Conservation (phyloP, 768 basidiomycete species). For the Tylopilus sp. region DNA sequence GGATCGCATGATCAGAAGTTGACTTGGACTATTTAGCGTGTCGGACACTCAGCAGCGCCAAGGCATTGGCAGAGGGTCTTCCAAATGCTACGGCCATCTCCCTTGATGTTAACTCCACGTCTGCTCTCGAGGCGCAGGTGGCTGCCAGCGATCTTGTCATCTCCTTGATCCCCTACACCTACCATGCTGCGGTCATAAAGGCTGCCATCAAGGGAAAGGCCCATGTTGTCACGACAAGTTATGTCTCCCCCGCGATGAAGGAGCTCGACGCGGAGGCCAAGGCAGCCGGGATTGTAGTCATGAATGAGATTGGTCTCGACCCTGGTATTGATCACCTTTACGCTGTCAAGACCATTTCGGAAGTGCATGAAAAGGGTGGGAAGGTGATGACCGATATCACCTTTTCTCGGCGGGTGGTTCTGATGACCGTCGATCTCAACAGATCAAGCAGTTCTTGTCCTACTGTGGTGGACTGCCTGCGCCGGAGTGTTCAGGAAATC, state of each 20-base stretch:
- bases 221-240: constrained; percentile 93
- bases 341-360: constrained; percentile 89
- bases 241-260: constrained; percentile 88
- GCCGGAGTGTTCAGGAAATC: constrained; percentile 86
- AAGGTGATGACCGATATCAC: constrained; percentile 52
- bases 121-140: constrained; percentile 77
- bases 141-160: constrained; percentile 90
- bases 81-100: constrained; percentile 69
- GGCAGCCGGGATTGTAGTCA: constrained; percentile 85
- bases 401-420: background rate
- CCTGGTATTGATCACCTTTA: constrained; percentile 94
- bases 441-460: constrained; percentile 89
- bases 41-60: constrained; percentile 76
- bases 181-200: constrained; percentile 86
- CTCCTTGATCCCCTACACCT: constrained; percentile 92
- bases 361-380: constrained; percentile 91
- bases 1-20: background rate
- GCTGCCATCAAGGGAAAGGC: constrained; percentile 81
- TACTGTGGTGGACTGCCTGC: constrained; percentile 97
- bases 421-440: background rate
- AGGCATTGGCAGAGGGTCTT: constrained; percentile 64
- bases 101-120: constrained; percentile 71
- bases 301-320: constrained; percentile 98
- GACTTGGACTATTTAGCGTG: constrained; percentile 53
- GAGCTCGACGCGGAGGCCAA: constrained; percentile 78